phyloP scores from a whole-genome alignment of 1,139 yeast genomes.

The Suhomyces ambrosiae region DNA sequence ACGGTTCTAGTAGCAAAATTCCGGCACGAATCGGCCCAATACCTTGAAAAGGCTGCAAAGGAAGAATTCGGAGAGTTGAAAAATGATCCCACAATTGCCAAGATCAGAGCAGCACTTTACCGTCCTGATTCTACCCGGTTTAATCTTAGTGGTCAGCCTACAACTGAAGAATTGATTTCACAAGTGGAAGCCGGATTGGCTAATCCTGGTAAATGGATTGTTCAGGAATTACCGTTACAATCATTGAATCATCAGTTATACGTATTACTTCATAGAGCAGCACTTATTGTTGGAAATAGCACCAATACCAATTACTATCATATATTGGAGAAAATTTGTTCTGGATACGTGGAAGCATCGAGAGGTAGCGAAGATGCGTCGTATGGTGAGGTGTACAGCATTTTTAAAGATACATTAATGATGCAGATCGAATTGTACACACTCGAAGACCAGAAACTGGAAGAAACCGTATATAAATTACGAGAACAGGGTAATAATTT shows the following conservation, averaged over 20 bases:
- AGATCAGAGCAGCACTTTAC: slow-evolving; percentile 1
- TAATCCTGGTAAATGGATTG: neutral
- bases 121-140: slow-evolving; percentile 1
- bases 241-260: neutral
- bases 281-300: neutral
- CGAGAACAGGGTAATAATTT: slow-evolving; percentile 49
- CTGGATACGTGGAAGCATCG: neutral
- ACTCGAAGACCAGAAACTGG: neutral
- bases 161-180: slow-evolving; percentile 2
- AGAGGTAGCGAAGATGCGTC: neutral
- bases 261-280: neutral
- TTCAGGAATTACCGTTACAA: neutral
- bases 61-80: slow-evolving; percentile 1
- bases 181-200: slow-evolving; percentile 1
- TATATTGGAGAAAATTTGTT: neutral
- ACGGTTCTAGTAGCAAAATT: neutral
- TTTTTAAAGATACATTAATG: slow-evolving; percentile 5
- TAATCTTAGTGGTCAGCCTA: neutral
- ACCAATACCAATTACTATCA: neutral
- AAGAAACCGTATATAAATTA: slow-evolving; percentile 20
- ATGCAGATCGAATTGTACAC: slow-evolving; percentile 5
- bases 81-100: neutral
- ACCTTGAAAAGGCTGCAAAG: slow-evolving; percentile 6
- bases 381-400: neutral
- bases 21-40: neutral